Evolutionary conservation across 306 rosid species (phyloP), one percentile per base, ranked within the genome.

Genomic region (Vicia villosa): DNA sequence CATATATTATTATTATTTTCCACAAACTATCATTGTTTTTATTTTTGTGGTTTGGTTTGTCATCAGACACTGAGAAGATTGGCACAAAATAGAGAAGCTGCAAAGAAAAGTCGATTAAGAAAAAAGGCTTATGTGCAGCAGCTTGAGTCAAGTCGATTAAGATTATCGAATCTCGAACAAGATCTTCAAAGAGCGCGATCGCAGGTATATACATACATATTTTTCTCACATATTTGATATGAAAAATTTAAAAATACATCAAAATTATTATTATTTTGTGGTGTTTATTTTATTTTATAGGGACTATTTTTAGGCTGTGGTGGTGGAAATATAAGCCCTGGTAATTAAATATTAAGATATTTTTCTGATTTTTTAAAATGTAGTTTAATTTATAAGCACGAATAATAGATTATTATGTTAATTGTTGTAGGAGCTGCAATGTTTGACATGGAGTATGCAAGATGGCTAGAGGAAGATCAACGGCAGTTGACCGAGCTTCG

Each of bases 61-160:
- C 3, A 40, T 21, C 70, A 93, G 98, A 85, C 94, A 72, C 58
- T 90, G 81, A 93, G 98, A 78, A 94, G 98, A 47, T 77, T 93
- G 65, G 98, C 98, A 69, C 98, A 93, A 69, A 93, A 93, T 83
- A 81, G 98, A 86, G 98, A 90, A 47, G 98, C 98, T 43, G 98
- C 98, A 60, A 84, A 83, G 82, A 93, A 93, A 81, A 93, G 98
- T 76, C 96, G 98, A 36, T 77, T 94, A 6, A 86, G 97, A 76
- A 94, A 94, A 74, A 94, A 94, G 90, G 97, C 97, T 69, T 94
- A 94, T 75, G 94, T 94, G 26, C 98, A 94, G 64, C 98, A 94
- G 52, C 79, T 94, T 30, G 98, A 94, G 65, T 54, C 89, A 19
- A 94, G 98, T 83, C 83, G 96, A 73, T 81, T 88, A 56, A 90